Evolutionary conservation across 768 basidiomycete genomes (phyloP), one percentile per base, ranked within the genome.

Genomic region (Pisolithus microcarpus): DNA sequence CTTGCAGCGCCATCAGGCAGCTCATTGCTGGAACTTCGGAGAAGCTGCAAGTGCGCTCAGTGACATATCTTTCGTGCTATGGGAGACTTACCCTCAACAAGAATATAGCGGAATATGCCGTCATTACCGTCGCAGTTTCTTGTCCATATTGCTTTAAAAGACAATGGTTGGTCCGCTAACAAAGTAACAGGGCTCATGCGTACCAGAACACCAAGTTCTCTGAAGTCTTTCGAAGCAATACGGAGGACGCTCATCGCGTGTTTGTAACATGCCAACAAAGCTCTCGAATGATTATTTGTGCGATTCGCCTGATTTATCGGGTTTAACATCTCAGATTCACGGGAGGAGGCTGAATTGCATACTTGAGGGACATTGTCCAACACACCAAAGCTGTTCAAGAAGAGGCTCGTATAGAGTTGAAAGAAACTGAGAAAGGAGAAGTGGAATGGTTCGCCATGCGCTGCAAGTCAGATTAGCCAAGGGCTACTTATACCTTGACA

Each of bases 81-180:
- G n/a, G 11, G 57, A 67, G 10, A 21, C 50, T 48, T 62, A 86
- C 90, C 75, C 77, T 84, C 56, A 91, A 71, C 55, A 92, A 69
- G 62, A 89, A 85, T 36, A 91, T 81, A 18, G 89, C 88, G 43
- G 85, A 81, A 60, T 91, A 91, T 23, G 87, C 90, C 18, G 85
- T 86, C 89, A 91, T 91, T 43, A 86, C 79, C 7, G 85, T 83
- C 53, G 89, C 80, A 5, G 86, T 84, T 63, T 91, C 89, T 70
- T 91, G 90, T 7, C 85, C 79, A 58, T 91, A 92, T 42, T 84
- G 83, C 88, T 91, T 63, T 15, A 50, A 45, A 23, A 47, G 43
- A 38, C 60, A 34, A 28, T 44, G 43, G 38, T 7, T 37, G 45
- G 38, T 46, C 49, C 43, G 48, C 39, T 37, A 38, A 21, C 50